These are phyloP conservation scores for Candida verbasci DNA, from an alignment of 805 yeast species.

Conservation along the genomic window DNA sequence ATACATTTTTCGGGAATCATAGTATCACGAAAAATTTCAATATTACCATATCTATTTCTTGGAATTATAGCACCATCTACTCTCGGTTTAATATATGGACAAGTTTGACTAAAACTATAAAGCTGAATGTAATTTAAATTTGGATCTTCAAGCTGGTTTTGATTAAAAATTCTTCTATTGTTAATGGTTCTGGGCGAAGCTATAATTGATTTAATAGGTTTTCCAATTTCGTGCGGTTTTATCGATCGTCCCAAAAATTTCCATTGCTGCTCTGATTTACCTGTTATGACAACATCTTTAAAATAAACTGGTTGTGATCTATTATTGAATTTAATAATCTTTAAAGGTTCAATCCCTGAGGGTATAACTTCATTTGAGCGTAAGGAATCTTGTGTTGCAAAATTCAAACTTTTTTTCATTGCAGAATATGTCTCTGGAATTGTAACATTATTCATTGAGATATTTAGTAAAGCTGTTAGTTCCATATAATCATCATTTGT, in stretches of 20 bases:
- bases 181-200: slow-evolving; percentile 19
- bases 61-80: slow-evolving; percentile 15
- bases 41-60: slow-evolving; percentile 25
- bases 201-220: slow-evolving; percentile 16
- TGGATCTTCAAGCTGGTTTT: slow-evolving; percentile 15
- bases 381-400: slow-evolving; percentile 18
- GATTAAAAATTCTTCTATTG: slow-evolving; percentile 15
- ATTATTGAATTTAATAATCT: slow-evolving; percentile 12
- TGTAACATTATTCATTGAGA: slow-evolving; percentile 20
- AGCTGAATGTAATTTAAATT: slow-evolving; percentile 18
- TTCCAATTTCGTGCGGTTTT: slow-evolving; percentile 11
- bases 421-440: slow-evolving; percentile 22
- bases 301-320: slow-evolving; percentile 16
- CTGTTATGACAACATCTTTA: slow-evolving; percentile 17
- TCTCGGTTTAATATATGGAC: slow-evolving; percentile 16
- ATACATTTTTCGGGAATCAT: slow-evolving; percentile 29
- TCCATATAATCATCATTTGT: slow-evolving; percentile 12
- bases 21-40: slow-evolving; percentile 22
- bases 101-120: slow-evolving; percentile 26
- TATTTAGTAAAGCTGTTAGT: slow-evolving; percentile 14
- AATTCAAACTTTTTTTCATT: slow-evolving; percentile 24
- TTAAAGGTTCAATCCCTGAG: slow-evolving; percentile 11
- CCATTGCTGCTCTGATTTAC: slow-evolving; percentile 32
- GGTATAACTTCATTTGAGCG: slow-evolving; percentile 24
- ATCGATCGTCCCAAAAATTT: slow-evolving; percentile 30